Percentiles rank a stretch among this genome's conserved stretches.
These are phyloP conservation scores for Penicillium sp. DNA, from an alignment of 2,329 filamentous ascomycete genomes.

Conservation along the genomic window DNA sequence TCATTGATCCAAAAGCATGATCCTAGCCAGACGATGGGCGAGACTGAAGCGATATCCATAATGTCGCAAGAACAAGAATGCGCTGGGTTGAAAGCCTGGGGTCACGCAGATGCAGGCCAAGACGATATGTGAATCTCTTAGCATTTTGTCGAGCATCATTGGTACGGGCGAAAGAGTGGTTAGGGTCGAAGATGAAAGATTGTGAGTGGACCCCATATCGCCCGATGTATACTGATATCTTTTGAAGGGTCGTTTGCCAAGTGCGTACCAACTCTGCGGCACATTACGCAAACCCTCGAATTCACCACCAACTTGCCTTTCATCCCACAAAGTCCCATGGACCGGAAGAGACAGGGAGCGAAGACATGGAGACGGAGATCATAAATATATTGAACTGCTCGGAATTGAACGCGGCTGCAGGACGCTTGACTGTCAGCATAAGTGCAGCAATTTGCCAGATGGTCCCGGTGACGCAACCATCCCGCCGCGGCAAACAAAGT, in stretches of 20 bases:
- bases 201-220: background rate
- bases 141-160: background rate
- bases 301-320: no score
- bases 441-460: background rate
- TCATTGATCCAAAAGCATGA: no score
- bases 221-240: background rate
- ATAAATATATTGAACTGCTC: no score
- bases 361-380: no score
- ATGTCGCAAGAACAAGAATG: background rate
- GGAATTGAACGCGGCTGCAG: background rate
- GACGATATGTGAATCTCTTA: background rate
- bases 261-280: background rate
- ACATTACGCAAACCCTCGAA: background rate
- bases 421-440: background rate
- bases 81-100: background rate
- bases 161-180: background rate
- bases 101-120: background rate
- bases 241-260: no score
- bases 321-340: no score
- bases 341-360: no score
- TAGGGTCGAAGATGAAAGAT: background rate
- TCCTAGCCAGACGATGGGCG: background rate
- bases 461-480: background rate
- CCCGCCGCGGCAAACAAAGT: no score
- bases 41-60: background rate